phyloP scores from a whole-genome alignment of 2,329 filamentous ascomycete genomes.

The Phoma herbarum region DNA sequence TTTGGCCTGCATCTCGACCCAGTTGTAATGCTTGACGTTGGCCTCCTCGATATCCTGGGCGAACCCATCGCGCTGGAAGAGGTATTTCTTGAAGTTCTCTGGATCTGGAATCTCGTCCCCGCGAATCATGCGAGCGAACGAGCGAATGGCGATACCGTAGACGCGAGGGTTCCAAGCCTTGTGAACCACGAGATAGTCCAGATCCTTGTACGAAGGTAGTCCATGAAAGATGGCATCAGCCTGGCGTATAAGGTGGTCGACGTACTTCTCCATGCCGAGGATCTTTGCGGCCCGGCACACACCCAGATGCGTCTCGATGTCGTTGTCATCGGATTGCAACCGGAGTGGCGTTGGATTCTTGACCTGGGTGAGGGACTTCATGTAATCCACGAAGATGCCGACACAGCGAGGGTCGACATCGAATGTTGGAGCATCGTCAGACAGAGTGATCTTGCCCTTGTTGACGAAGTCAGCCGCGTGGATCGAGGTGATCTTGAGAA shows the following conservation, averaged over 20 bases:
- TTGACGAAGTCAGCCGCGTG: neutral
- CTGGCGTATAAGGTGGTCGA: neutral
- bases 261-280: constrained; percentile 1
- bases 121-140: neutral
- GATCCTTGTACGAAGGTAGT: neutral
- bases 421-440: neutral
- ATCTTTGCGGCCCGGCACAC: neutral
- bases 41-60: neutral
- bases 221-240: neutral
- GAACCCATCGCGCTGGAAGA: neutral
- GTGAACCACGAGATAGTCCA: neutral
- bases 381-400: neutral
- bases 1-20: neutral
- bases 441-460: neutral
- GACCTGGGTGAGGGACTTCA: neutral
- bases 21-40: neutral
- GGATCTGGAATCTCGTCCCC: neutral
- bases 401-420: neutral
- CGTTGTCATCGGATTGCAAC: neutral
- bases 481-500: neutral
- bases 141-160: neutral
- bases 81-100: neutral
- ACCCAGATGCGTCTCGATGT: neutral
- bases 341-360: neutral
- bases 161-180: neutral